Conservation (phyloP, 1,139 yeast species). For the Lodderomyces oxycetoniae region DNA sequence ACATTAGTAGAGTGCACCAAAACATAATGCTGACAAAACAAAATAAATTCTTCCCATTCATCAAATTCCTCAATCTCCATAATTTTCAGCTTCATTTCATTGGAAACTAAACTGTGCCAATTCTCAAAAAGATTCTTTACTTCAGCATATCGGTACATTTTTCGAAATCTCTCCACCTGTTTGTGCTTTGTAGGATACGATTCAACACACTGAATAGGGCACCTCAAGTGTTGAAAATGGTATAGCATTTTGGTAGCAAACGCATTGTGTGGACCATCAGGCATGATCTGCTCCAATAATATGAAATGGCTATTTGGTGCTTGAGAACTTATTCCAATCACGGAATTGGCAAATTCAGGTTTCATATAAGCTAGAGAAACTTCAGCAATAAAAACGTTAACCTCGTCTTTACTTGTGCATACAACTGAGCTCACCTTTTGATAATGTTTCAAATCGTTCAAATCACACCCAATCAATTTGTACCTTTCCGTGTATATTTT, state of each 20-base stretch:
- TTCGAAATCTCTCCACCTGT: constrained; percentile 48
- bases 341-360: constrained; percentile 60
- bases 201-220: constrained; percentile 67
- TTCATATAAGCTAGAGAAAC: constrained; percentile 81
- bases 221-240: constrained; percentile 63
- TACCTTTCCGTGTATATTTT: constrained; percentile 45
- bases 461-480: constrained; percentile 66
- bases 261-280: constrained; percentile 57
- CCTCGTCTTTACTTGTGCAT: constrained; percentile 15
- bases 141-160: constrained; percentile 44
- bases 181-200: constrained; percentile 49
- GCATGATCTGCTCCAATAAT: constrained; percentile 68
- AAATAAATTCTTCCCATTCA: constrained; percentile 77
- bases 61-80: constrained; percentile 64
- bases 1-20: constrained; percentile 59
- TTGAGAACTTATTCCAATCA: constrained; percentile 48
- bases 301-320: constrained; percentile 56
- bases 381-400: constrained; percentile 69
- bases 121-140: constrained; percentile 52
- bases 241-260: constrained; percentile 72
- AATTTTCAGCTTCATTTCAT: constrained; percentile 39
- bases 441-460: constrained; percentile 47
- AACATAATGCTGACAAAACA: constrained; percentile 74
- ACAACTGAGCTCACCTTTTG: constrained; percentile 1
- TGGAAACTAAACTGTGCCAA: constrained; percentile 48